A percentile compares a stretch with the other conserved stretches of the same genome.
Evolutionary conservation across 805 yeast species (phyloP).

Genomic region (Metschnikowia rubicola): DNA sequence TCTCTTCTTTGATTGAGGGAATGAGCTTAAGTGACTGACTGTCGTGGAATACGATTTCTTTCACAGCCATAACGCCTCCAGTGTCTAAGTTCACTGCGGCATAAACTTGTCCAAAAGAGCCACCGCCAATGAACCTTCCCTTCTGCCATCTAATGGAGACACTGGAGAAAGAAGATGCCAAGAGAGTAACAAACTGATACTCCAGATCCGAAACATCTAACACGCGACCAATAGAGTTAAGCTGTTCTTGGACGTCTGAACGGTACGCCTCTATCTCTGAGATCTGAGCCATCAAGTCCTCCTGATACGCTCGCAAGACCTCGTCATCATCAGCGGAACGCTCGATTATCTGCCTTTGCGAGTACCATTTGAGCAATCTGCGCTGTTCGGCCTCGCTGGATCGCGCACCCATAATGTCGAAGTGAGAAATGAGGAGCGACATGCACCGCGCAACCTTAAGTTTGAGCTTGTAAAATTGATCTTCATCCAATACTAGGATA

Average conservation of each 20-base stretch:
- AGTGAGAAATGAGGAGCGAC: slow-evolving; percentile 89
- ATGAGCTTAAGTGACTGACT: slow-evolving; percentile 78
- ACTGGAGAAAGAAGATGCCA: slow-evolving; percentile 86
- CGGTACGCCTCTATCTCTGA: slow-evolving; percentile 58
- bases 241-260: slow-evolving; percentile 38
- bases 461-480: slow-evolving; percentile 67
- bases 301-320: slow-evolving; percentile 50
- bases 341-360: slow-evolving; percentile 51
- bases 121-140: slow-evolving; percentile 90
- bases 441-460: slow-evolving; percentile 90
- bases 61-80: slow-evolving; percentile 95
- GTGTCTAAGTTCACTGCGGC: slow-evolving; percentile 91
- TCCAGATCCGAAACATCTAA: slow-evolving; percentile 84
- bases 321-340: slow-evolving; percentile 39
- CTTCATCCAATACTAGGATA: slow-evolving; percentile 73
- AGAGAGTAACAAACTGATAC: slow-evolving; percentile 77
- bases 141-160: slow-evolving; percentile 97
- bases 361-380: slow-evolving; percentile 51
- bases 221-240: slow-evolving; percentile 72
- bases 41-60: slow-evolving; percentile 89
- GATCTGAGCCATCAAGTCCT: slow-evolving; percentile 66
- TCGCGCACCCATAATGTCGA: slow-evolving; percentile 97
- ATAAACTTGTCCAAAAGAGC: slow-evolving; percentile 91
- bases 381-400: slow-evolving; percentile 66
- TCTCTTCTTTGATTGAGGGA: slow-evolving; percentile 89